Conservation (phyloP, 2,329 filamentous ascomycete species). For the Triangularia verruculosa region DNA sequence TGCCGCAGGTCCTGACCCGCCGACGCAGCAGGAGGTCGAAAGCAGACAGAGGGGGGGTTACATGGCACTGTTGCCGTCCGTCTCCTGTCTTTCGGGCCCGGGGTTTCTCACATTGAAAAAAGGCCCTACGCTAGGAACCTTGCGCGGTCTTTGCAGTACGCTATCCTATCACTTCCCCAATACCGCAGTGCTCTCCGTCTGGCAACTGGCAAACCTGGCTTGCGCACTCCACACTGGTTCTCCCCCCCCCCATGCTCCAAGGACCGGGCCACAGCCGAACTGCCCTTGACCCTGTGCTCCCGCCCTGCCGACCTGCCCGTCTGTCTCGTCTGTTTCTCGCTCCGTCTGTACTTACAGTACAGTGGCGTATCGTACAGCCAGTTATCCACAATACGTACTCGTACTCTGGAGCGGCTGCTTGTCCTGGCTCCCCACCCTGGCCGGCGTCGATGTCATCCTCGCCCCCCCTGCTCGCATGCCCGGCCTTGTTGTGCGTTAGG, state of each 20-base stretch:
- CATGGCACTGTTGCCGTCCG: slow-evolving; percentile 37
- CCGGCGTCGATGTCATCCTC: slow-evolving; percentile 20
- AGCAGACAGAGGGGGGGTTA: slow-evolving; percentile 20
- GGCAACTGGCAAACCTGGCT: slow-evolving; percentile 1
- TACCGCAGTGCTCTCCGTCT: not conserved
- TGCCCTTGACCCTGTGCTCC: slow-evolving; percentile 9
- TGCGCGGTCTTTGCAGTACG: not conserved
- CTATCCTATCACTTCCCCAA: not conserved
- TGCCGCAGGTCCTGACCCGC: slow-evolving; percentile 7
- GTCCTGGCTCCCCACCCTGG: not conserved
- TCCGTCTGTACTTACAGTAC: slow-evolving; percentile 7
- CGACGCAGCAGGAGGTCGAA: not conserved
- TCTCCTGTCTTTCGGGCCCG: slow-evolving; percentile 2
- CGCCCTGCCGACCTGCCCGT: slow-evolving; percentile 2
- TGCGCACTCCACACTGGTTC: not conserved
- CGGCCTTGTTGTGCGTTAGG: slow-evolving; percentile 40
- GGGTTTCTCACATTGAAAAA: not conserved
- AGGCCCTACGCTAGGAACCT: not conserved
- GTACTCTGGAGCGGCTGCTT: slow-evolving; percentile 4
- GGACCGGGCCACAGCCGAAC: slow-evolving; percentile 12
- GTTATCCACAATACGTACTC: slow-evolving; percentile 5
- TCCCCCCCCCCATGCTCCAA: slow-evolving; percentile 6
- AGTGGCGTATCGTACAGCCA: not conserved
- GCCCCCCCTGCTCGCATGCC: slow-evolving; percentile 33
- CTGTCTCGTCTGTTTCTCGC: not conserved